Base-by-base conservation (phyloP, 768 basidiomycete genomes). In the Russula brevipes region DNA sequence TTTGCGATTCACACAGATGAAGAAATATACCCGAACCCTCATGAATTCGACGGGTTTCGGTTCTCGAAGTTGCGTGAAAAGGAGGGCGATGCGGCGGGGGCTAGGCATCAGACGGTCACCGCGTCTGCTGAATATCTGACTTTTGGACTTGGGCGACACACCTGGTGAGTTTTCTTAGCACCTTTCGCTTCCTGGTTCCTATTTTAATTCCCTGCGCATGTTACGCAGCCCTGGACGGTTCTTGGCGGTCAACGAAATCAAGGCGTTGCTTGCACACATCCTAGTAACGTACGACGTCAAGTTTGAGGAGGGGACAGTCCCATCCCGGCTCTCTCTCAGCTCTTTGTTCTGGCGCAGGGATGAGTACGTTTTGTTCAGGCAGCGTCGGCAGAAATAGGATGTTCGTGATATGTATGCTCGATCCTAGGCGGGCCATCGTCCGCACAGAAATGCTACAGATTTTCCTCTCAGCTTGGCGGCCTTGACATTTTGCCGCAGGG, bases 11-110 rank as follows among this genome's bases (percentile, higher is more conserved):
- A 78, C 62, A 71, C 71, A 24, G 77, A 82, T 60, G 72, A 72
- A 17, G 72, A 70, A 17, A 68, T 73, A 19, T 86, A 83, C 66
- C 61, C 71, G n/a, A 73, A 80, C 52, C 72, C 83, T 0, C 67
- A 72, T 7, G 63, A 30, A 50, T 81, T 81, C 52, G 72, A 78
- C 41, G 73, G 78, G 1, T 77, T 78, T 55, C 72, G 80, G 16
- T 81, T 79, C 68, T 61, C 73, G 19, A 59, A 71, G n/a, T 64
- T 68, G 61, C 65, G 64, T 17, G 70, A 70, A 38, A 52, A 59
- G 17, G 71, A 72, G n/a, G 73, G 30, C 61, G 47, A 24, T 35
- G 54, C 2, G 9, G 16, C 9, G 8, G 8, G 14, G 38, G 47
- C 10, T 46, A 71, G 64, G 54, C 68, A 73, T 36, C 73, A 73